phyloP scores from a whole-genome alignment of 371 early-diverging fungal genomes.

The Circinella minor region DNA sequence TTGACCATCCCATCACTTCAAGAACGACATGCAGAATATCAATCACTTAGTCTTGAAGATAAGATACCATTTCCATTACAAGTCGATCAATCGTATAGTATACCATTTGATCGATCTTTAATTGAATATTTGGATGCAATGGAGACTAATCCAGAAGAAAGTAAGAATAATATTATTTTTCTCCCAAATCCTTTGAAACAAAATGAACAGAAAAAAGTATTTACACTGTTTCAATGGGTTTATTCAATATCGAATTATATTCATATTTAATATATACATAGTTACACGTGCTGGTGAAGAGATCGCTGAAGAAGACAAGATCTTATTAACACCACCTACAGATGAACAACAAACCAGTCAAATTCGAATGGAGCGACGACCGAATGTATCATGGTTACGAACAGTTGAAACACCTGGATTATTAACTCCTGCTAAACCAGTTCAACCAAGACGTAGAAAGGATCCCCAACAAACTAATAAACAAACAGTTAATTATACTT shows the following conservation, averaged over 20 bases:
- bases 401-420: conserved; percentile 67
- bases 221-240: too few species aligned
- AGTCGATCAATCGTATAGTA: conserved; percentile 41
- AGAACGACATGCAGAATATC: conserved; percentile 10
- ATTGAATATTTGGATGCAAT: conserved; percentile 58
- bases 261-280: neutral
- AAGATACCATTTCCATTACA: conserved; percentile 11
- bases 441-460: neutral
- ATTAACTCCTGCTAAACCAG: conserved; percentile 25
- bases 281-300: conserved; percentile 36
- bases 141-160: conserved; percentile 42
- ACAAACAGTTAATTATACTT: conserved; percentile 46
- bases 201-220: too few species aligned
- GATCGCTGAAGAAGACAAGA: conserved; percentile 66
- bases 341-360: conserved; percentile 28
- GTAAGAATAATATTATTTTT: conserved; percentile 15
- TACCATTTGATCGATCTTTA: conserved; percentile 74
- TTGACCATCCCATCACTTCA: conserved; percentile 8
- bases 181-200: too few species aligned
- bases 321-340: conserved; percentile 58
- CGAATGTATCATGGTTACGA: conserved; percentile 69
- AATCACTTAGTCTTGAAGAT: conserved; percentile 5
- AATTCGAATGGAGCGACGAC: conserved; percentile 25
- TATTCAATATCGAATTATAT: too few species aligned
- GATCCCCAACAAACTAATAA: neutral